Conservation (phyloP, 768 basidiomycete genomes). For the Tulasnella calospora region DNA sequence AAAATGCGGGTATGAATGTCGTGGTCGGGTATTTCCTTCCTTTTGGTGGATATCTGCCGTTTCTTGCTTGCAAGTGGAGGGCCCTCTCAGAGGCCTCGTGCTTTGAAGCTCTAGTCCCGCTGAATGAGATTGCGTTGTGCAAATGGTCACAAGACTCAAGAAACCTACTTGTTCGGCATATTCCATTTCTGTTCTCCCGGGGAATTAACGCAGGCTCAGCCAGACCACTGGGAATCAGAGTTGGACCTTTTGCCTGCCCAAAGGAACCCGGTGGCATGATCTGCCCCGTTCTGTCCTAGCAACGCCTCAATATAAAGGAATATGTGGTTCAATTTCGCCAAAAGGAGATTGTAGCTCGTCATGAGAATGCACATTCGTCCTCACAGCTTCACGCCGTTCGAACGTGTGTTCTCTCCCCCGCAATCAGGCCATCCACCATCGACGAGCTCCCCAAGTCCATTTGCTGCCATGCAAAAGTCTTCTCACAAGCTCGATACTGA, state of each 20-base stretch:
- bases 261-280: neutral
- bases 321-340: neutral
- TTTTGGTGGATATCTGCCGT: neutral
- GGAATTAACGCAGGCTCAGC: neutral
- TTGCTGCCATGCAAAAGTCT: neutral
- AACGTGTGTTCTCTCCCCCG: neutral
- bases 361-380: conserved; percentile 1
- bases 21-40: neutral
- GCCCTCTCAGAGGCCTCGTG: neutral
- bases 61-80: neutral
- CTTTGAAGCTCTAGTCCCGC: neutral
- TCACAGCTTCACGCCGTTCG: conserved; percentile 5
- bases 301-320: neutral
- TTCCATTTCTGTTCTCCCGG: neutral
- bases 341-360: neutral
- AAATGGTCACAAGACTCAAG: neutral
- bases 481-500: neutral
- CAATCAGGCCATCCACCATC: neutral
- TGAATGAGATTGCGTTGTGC: neutral
- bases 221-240: neutral
- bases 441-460: neutral
- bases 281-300: neutral
- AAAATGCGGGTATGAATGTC: neutral
- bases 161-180: neutral
- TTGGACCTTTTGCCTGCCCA: neutral